These are phyloP conservation scores for Linum usitatissimum DNA, from an alignment of 345 rosid genomes.

Conservation along the genomic window DNA sequence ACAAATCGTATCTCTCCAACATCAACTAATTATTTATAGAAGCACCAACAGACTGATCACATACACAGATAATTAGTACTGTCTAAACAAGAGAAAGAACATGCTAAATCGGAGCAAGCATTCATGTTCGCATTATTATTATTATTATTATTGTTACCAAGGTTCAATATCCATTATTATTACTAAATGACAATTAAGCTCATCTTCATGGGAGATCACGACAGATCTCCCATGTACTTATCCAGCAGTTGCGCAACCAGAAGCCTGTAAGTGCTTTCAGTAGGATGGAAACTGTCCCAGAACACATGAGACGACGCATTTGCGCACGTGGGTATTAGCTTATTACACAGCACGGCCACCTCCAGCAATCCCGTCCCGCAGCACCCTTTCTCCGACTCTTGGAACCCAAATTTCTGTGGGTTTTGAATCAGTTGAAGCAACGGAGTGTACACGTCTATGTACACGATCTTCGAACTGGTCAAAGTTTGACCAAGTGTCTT, in stretches of 20 bases:
- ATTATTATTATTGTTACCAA: no score
- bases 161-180: no score
- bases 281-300: slow-evolving; percentile 34
- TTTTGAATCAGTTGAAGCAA: slow-evolving; percentile 38
- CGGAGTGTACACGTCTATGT: slow-evolving; percentile 42
- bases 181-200: no score
- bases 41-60: no score
- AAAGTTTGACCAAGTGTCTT: slow-evolving; percentile 24
- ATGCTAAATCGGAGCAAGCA: no score
- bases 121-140: no score
- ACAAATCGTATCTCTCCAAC: no score
- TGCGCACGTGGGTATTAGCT: slow-evolving; percentile 10
- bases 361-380: slow-evolving; percentile 13
- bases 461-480: slow-evolving; percentile 24
- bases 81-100: no score
- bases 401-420: slow-evolving; percentile 32
- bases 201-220: no score
- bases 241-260: neutral
- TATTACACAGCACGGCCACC: slow-evolving; percentile 12
- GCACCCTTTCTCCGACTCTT: slow-evolving; percentile 15
- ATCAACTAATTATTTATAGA: no score
- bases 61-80: no score
- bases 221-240: neutral
- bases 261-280: slow-evolving; percentile 23
- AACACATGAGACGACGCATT: slow-evolving; percentile 14